Conservation (phyloP, 345 rosid species). For the Acer yangbiense region DNA sequence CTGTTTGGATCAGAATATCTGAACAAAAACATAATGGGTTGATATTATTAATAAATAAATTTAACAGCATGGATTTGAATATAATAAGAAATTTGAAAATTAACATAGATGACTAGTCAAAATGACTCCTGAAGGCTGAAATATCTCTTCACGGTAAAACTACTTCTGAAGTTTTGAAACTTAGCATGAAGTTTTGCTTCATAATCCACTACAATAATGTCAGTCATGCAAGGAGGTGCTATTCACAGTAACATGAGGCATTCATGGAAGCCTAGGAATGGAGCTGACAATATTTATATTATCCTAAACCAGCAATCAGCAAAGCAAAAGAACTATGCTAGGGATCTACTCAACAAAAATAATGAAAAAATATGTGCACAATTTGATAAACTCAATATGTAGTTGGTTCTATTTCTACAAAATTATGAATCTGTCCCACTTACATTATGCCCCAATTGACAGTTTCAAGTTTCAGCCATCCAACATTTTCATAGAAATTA, state of each 20-base stretch:
- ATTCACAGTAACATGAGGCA: background rate
- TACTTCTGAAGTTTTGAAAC: background rate
- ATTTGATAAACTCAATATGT: background rate
- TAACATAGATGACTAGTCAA: background rate
- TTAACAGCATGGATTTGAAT: background rate
- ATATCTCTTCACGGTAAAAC: background rate
- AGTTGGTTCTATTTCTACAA: background rate
- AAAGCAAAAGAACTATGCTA: conserved; percentile 1
- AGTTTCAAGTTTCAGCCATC: background rate
- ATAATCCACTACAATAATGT: background rate
- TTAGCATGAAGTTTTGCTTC: background rate
- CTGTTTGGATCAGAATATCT: conserved; percentile 90
- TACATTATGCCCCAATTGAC: background rate
- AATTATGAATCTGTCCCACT: background rate
- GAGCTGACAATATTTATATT: background rate
- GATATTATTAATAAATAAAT: background rate
- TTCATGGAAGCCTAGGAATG: background rate
- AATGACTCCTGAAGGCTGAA: background rate
- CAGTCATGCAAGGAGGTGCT: background rate
- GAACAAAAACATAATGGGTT: conserved; percentile 16
- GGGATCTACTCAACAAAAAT: background rate
- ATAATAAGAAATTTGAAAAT: background rate
- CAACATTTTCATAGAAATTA: background rate
- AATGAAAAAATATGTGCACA: background rate
- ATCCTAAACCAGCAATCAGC: conserved; percentile 1